Conservation (phyloP, 2,329 filamentous ascomycete genomes). For the Fusarium ambrosium region DNA sequence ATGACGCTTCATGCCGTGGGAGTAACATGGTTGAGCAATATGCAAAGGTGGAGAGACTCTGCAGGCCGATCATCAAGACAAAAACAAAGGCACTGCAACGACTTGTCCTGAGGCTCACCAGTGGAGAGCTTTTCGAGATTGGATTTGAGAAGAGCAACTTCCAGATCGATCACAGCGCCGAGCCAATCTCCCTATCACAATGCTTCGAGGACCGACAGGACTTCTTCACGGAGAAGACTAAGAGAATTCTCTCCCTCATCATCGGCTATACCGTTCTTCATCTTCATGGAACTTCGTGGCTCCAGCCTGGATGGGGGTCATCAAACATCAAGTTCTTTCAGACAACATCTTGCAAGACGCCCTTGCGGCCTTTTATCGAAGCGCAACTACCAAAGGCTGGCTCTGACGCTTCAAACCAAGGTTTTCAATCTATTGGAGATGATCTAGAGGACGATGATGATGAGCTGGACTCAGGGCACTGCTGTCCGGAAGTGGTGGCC, state of each 20-base stretch:
- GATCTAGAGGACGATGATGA: neutral
- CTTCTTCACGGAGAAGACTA: neutral
- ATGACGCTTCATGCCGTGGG: neutral
- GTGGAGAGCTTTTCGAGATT: constrained; percentile 11
- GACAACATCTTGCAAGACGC: neutral
- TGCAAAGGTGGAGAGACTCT: constrained; percentile 9
- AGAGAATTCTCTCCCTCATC: neutral
- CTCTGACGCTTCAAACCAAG: neutral
- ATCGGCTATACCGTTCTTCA: neutral
- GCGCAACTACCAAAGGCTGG: neutral
- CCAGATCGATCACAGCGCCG: neutral
- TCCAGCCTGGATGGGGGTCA: neutral
- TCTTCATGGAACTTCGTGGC: neutral
- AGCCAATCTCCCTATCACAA: neutral
- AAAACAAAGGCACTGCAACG: neutral
- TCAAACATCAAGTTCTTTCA: neutral
- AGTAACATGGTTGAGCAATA: neutral
- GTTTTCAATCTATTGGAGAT: neutral
- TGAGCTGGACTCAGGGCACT: neutral
- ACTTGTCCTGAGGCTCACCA: neutral
- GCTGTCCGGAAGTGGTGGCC: constrained; percentile 2
- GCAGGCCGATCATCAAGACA: constrained; percentile 6
- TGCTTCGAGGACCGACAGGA: neutral
- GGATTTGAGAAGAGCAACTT: constrained; percentile 11
- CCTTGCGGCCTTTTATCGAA: neutral